Evolutionary conservation across 2,329 filamentous ascomycete genomes (phyloP).

Genomic region (Xylaria sp.): DNA sequence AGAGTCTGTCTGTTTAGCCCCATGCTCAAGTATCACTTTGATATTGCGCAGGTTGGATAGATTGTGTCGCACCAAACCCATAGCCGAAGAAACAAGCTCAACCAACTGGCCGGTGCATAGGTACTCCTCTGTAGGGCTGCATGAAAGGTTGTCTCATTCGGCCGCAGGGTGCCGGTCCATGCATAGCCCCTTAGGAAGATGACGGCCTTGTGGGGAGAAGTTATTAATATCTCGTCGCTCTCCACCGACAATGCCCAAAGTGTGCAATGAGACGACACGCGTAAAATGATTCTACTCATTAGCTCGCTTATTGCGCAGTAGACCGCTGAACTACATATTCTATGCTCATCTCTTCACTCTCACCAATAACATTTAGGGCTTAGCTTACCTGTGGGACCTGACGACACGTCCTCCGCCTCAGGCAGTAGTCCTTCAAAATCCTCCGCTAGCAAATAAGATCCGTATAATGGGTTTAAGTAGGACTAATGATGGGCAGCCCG

Average conservation of each 20-base stretch:
- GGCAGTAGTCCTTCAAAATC: slow-evolving; percentile 1
- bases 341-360: slow-evolving; percentile 3
- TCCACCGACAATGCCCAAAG: not conserved
- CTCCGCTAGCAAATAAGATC: slow-evolving; percentile 1
- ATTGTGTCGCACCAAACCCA: not conserved
- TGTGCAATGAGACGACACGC: not conserved
- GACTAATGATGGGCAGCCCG: not conserved
- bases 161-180: not conserved
- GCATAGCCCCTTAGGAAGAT: slow-evolving; percentile 10
- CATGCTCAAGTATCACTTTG: not conserved
- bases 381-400: slow-evolving; percentile 14
- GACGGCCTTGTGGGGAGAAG: slow-evolving; percentile 11
- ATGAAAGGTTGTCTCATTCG: slow-evolving; percentile 5
- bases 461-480: slow-evolving; percentile 15
- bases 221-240: slow-evolving; percentile 17
- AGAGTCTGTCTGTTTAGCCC: not conserved
- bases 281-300: not conserved
- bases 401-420: slow-evolving; percentile 14
- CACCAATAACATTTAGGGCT: slow-evolving; percentile 15
- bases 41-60: not conserved
- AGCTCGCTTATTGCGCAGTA: not conserved
- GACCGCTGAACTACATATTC: not conserved
- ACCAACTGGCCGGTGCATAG: not conserved
- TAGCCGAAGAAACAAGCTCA: not conserved
- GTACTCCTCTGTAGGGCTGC: slow-evolving; percentile 17